phyloP scores from a whole-genome alignment of 441 rosid genomes.

The Populus tomentosa region DNA sequence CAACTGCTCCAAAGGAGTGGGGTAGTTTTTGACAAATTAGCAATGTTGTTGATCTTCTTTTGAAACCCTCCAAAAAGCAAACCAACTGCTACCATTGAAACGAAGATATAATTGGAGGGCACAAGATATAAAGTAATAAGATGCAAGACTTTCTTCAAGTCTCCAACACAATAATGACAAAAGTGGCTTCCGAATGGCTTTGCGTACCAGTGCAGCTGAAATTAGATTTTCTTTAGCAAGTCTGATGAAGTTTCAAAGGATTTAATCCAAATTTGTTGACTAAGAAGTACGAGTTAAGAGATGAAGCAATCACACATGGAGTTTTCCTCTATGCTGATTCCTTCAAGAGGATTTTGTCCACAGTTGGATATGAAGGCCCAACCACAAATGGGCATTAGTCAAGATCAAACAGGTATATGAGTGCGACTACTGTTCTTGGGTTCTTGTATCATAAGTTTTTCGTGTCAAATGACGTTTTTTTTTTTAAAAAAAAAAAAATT shows the following conservation, averaged over 20 bases:
- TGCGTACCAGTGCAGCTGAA: slow-evolving; percentile 19
- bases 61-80: slow-evolving; percentile 32
- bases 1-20: slow-evolving; percentile 43
- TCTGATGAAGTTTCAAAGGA: slow-evolving; percentile 20
- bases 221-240: slow-evolving; percentile 32
- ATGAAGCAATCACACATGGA: slow-evolving; percentile 1
- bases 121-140: slow-evolving; percentile 12
- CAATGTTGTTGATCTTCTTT: slow-evolving; percentile 48
- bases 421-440: background rate
- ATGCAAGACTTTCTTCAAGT: slow-evolving; percentile 25
- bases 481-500: no score
- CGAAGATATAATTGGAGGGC: slow-evolving; percentile 7
- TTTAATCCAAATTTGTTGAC: slow-evolving; percentile 19
- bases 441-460: background rate
- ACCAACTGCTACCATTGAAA: slow-evolving; percentile 49
- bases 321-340: background rate
- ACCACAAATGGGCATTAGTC: slow-evolving; percentile 9
- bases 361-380: slow-evolving; percentile 12
- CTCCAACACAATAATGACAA: slow-evolving; percentile 20
- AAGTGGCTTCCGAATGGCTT: slow-evolving; percentile 2
- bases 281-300: background rate
- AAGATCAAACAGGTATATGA: slow-evolving; percentile 6
- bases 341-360: slow-evolving; percentile 14
- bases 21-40: slow-evolving; percentile 39
- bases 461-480: background rate